Conservation (phyloP, 257 asterid genomes). For the Petunia axillaris region DNA sequence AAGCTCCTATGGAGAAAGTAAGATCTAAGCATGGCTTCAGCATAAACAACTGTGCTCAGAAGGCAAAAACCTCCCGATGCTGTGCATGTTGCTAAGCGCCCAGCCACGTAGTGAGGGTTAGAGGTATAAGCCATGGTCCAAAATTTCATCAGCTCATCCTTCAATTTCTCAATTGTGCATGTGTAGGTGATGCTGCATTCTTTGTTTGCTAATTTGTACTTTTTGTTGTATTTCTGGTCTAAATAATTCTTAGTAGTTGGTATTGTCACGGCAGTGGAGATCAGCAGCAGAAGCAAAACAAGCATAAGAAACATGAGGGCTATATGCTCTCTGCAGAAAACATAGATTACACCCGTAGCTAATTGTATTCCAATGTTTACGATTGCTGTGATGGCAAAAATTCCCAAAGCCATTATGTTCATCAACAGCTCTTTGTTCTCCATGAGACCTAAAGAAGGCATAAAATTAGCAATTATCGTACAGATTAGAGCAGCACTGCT, state of each 20-base stretch:
- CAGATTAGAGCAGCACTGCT: slow-evolving; percentile 69
- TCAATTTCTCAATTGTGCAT: slow-evolving; percentile 42
- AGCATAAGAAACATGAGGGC: slow-evolving; percentile 54
- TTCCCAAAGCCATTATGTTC: slow-evolving; percentile 67
- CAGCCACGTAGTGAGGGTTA: slow-evolving; percentile 73
- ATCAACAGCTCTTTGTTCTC: slow-evolving; percentile 60
- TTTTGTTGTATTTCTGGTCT: slow-evolving; percentile 54
- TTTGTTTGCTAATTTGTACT: slow-evolving; percentile 40
- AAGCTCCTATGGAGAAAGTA: slow-evolving; percentile 54
- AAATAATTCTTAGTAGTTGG: slow-evolving; percentile 60
- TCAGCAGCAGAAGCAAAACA: slow-evolving; percentile 44
- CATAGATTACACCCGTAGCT: slow-evolving; percentile 71
- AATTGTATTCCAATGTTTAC: slow-evolving; percentile 68
- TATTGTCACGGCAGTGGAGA: slow-evolving; percentile 60
- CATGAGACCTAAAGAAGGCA: slow-evolving; percentile 78
- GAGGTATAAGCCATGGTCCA: slow-evolving; percentile 97
- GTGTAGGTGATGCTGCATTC: slow-evolving; percentile 38
- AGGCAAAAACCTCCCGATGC: slow-evolving; percentile 80
- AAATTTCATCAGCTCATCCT: slow-evolving; percentile 54
- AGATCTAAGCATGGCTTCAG: slow-evolving; percentile 61
- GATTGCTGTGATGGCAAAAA: slow-evolving; percentile 61
- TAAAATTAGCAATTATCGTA: slow-evolving; percentile 61
- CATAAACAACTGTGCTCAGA: slow-evolving; percentile 46
- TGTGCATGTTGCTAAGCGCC: slow-evolving; percentile 71
- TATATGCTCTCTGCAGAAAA: slow-evolving; percentile 59